Evolutionary conservation across 495 filamentous ascomycete species (phyloP).

Genomic region (Massariosphaeria phaeospora): DNA sequence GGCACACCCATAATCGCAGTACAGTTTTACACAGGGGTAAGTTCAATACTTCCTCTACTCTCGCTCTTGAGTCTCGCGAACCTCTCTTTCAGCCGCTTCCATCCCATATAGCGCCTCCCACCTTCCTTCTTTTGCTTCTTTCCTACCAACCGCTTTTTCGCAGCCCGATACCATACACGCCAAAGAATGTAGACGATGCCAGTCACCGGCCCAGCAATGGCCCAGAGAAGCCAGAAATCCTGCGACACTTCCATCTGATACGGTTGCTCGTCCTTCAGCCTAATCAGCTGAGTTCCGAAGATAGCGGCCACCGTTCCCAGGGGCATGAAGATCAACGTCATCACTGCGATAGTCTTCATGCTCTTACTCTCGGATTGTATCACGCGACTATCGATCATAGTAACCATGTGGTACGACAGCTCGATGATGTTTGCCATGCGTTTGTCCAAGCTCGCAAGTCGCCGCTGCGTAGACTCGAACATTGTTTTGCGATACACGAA

Average conservation of each 20-base stretch:
- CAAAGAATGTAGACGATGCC: conserved; percentile 1
- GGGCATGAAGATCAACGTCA: conserved; percentile 15
- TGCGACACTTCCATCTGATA: neutral
- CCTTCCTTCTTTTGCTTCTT: no score
- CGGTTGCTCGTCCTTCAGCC: neutral
- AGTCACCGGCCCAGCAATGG: conserved; percentile 7
- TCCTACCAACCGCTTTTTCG: neutral
- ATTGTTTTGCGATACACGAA: conserved; percentile 17
- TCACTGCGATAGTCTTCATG: conserved; percentile 18
- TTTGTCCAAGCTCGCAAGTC: conserved; percentile 9
- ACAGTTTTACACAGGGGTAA: no score
- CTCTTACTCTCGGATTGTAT: conserved; percentile 4
- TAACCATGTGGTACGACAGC: conserved; percentile 15
- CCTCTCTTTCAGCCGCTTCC: neutral
- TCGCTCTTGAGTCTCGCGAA: no score
- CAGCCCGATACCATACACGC: conserved; percentile 7
- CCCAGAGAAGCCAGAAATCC: conserved; percentile 18
- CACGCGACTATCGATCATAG: neutral
- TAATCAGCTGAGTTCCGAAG: conserved; percentile 8
- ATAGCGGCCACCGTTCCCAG: conserved; percentile 10
- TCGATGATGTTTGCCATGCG: conserved; percentile 15
- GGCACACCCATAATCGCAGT: no score
- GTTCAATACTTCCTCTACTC: no score
- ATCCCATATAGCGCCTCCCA: neutral
- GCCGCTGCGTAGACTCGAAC: conserved; percentile 14